These are phyloP conservation scores for cucumber (Cucumis sativus) DNA, from an alignment of 306 rosid genomes.

Conservation along the genomic window DNA sequence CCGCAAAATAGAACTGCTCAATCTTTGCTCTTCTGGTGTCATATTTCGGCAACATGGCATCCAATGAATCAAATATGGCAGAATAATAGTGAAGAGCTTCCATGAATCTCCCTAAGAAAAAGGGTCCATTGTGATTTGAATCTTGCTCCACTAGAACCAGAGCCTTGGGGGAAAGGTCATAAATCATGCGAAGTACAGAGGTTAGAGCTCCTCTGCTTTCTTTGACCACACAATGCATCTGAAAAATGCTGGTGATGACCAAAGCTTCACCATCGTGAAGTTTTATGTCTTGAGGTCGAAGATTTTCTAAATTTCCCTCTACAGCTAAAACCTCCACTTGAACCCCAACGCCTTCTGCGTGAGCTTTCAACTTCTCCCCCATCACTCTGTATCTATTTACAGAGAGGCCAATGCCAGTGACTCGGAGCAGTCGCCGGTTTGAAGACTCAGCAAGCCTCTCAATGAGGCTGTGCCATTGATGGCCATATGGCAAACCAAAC, in stretches of 20 bases:
- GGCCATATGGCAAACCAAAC: slow-evolving; percentile 58
- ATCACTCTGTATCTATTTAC: slow-evolving; percentile 27
- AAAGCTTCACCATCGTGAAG: slow-evolving; percentile 45
- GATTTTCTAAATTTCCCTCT: slow-evolving; percentile 43
- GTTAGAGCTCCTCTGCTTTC: slow-evolving; percentile 82
- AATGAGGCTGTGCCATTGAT: slow-evolving; percentile 59
- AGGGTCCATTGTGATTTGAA: slow-evolving; percentile 88
- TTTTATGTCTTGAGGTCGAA: slow-evolving; percentile 34
- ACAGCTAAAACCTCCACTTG: slow-evolving; percentile 41
- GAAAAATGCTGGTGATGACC: slow-evolving; percentile 68
- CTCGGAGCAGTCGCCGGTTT: slow-evolving; percentile 23
- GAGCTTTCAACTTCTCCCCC: slow-evolving; percentile 42
- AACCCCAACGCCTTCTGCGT: slow-evolving; percentile 37
- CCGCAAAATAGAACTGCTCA: slow-evolving; percentile 84
- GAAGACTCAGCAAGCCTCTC: slow-evolving; percentile 28
- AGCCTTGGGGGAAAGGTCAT: slow-evolving; percentile 49
- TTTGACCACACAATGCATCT: slow-evolving; percentile 79
- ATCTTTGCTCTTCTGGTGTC: slow-evolving; percentile 68
- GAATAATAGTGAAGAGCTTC: slow-evolving; percentile 80
- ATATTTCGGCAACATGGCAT: slow-evolving; percentile 67
- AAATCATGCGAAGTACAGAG: slow-evolving; percentile 55
- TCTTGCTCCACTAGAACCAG: slow-evolving; percentile 74
- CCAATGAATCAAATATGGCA: slow-evolving; percentile 75
- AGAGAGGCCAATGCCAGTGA: slow-evolving; percentile 51
- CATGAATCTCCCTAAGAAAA: slow-evolving; percentile 89